Percentiles rank a stretch among this genome's conserved stretches.
Conservation (phyloP, 345 rosid genomes). For the Eutrema yunnanense region DNA sequence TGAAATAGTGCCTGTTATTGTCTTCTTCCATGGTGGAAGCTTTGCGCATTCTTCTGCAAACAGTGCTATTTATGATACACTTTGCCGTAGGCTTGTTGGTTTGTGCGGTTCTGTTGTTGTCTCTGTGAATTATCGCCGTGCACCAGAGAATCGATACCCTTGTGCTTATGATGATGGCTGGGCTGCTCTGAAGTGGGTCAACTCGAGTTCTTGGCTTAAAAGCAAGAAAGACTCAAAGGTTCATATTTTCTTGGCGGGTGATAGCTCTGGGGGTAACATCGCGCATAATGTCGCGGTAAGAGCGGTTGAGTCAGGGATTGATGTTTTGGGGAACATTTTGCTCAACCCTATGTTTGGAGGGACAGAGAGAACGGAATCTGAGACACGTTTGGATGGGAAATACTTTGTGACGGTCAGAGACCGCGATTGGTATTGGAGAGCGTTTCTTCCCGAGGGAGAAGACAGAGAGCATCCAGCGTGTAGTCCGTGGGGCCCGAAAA, state of each 20-base stretch:
- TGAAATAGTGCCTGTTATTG: constrained; percentile 68
- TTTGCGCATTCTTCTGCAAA: constrained; percentile 88
- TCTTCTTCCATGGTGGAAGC: constrained; percentile 96
- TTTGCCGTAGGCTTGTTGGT: constrained; percentile 76
- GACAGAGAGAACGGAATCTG: constrained; percentile 73
- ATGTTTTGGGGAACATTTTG: constrained; percentile 60
- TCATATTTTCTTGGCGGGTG: constrained; percentile 79
- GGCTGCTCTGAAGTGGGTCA: constrained; percentile 79
- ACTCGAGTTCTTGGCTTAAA: constrained; percentile 70
- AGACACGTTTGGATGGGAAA: constrained; percentile 69
- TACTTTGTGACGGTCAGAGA: constrained; percentile 69
- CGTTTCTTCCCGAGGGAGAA: constrained; percentile 76
- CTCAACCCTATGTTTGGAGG: constrained; percentile 97
- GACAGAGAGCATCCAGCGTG: constrained; percentile 87
- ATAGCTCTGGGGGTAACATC: constrained; percentile 94
- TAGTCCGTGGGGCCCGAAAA: constrained; percentile 74
- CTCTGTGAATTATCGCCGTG: constrained; percentile 83
- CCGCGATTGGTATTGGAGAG: constrained; percentile 95
- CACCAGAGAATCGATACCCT: constrained; percentile 81
- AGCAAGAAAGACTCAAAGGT: constrained; percentile 63
- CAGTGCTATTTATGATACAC: constrained; percentile 70
- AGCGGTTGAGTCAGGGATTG: constrained; percentile 59
- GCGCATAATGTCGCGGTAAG: constrained; percentile 72
- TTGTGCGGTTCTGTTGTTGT: constrained; percentile 65
- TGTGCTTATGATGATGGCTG: constrained; percentile 95